A percentile compares a stretch with the other conserved stretches of the same genome.
Evolutionary conservation across 495 filamentous ascomycete species (phyloP).

Genomic region (Cercophora samala): DNA sequence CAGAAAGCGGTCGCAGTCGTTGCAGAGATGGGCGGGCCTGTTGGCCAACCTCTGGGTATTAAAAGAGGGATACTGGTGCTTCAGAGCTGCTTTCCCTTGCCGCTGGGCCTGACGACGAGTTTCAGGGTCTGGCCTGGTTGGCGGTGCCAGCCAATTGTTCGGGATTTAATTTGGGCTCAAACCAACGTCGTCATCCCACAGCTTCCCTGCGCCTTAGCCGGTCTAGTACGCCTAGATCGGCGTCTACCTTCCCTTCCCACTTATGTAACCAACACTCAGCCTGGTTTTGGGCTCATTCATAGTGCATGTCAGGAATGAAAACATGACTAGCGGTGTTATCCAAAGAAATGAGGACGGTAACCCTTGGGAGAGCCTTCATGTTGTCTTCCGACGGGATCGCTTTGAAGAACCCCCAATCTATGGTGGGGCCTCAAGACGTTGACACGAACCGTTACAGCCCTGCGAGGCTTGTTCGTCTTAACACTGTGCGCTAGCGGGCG

Average conservation of each 20-base stretch:
- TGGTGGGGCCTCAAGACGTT: background rate
- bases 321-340: background rate
- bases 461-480: background rate
- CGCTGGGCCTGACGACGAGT: conserved; percentile 19
- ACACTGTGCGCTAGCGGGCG: background rate
- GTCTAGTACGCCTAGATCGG: conserved; percentile 13
- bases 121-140: conserved; percentile 39
- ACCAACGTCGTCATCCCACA: conserved; percentile 51
- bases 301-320: background rate
- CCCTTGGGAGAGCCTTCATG: background rate
- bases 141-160: conserved; percentile 32
- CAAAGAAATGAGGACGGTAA: background rate
- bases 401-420: background rate
- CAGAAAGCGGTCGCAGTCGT: conserved; percentile 1
- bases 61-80: background rate
- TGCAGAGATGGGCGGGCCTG: conserved; percentile 10
- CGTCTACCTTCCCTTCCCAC: conserved; percentile 2
- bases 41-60: conserved; percentile 4
- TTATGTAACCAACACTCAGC: background rate
- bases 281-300: conserved; percentile 1
- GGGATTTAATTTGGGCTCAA: conserved; percentile 32
- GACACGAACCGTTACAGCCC: background rate
- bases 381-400: background rate
- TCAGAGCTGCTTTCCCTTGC: background rate
- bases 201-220: conserved; percentile 11